phyloP scores from a whole-genome alignment of 345 rosid species.

The Eucalyptus melliodora region DNA sequence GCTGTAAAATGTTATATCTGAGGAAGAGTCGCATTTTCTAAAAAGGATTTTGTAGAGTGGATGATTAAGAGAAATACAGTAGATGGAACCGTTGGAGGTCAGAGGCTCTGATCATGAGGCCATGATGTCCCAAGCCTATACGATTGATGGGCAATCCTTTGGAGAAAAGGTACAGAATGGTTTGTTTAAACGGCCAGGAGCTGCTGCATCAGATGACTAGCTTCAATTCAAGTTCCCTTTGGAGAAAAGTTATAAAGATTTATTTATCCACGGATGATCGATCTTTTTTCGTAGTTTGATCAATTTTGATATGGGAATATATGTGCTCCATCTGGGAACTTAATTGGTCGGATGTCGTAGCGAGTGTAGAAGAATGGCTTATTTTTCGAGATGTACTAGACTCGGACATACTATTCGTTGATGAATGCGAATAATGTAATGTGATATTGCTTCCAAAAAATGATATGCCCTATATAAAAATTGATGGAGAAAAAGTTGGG shows the following conservation, averaged over 20 bases:
- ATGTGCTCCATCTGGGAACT: background rate
- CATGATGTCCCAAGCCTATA: conserved; percentile 13
- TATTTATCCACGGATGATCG: background rate
- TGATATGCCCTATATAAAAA: background rate
- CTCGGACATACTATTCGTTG: too few species aligned
- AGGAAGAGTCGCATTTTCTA: conserved; percentile 5
- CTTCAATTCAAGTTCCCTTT: background rate
- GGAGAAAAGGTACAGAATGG: background rate
- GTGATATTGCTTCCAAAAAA: too few species aligned
- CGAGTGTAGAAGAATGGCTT: background rate
- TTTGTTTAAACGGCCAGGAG: background rate
- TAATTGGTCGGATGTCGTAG: background rate
- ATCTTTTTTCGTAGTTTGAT: background rate
- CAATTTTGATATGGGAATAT: too few species aligned
- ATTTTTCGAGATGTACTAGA: background rate
- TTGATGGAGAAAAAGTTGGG: too few species aligned
- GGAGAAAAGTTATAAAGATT: background rate
- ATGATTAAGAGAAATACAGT: conserved; percentile 23
- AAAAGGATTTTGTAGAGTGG: conserved; percentile 15
- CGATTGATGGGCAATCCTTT: too few species aligned
- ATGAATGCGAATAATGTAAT: too few species aligned
- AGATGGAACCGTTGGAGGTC: conserved; percentile 11
- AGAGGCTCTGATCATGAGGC: conserved; percentile 29
- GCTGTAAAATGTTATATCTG: conserved; percentile 2
- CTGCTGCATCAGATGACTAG: background rate